Percentiles rank a stretch among this genome's conserved stretches.
Evolutionary conservation across 176 grass and related monocot species (phyloP).

Genomic region (Oryza punctata): DNA sequence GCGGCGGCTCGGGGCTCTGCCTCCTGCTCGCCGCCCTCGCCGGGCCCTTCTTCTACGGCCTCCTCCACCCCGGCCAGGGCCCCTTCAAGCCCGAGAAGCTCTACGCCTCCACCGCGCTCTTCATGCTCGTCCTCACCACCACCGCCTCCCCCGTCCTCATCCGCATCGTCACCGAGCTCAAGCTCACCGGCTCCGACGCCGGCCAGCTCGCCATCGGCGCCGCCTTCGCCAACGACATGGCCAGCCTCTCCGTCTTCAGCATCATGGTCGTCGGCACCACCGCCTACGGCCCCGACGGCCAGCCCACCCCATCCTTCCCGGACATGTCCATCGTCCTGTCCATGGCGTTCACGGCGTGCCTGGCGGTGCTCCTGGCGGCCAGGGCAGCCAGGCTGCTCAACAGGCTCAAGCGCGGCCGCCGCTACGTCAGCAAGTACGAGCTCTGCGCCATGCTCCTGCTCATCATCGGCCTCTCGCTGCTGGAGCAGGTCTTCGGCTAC

Average conservation of each 20-base stretch:
- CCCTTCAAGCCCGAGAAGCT: conserved; percentile 1
- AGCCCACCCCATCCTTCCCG: not conserved
- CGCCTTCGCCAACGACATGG: conserved; percentile 63
- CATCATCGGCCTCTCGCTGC: conserved; percentile 29
- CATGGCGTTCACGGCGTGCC: not conserved
- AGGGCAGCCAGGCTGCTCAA: conserved; percentile 30
- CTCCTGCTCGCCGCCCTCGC: conserved; percentile 14
- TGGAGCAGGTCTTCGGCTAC: conserved; percentile 42
- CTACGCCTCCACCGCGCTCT: conserved; percentile 33
- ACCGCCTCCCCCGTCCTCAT: conserved; percentile 67
- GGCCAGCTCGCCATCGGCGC: conserved; percentile 68
- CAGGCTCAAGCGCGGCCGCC: conserved; percentile 27
- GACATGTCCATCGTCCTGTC: not conserved
- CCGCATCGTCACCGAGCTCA: conserved; percentile 72
- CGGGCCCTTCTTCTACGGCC: conserved; percentile 33
- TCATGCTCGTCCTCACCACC: conserved; percentile 52
- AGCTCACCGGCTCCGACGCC: conserved; percentile 59
- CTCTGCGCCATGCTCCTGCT: conserved; percentile 44
- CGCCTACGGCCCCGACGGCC: not conserved
- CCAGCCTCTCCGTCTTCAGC: conserved; percentile 33
- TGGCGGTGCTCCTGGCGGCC: not conserved
- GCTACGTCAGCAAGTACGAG: conserved; percentile 57
- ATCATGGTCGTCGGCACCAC: conserved; percentile 18
- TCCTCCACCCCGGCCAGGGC: conserved; percentile 19
- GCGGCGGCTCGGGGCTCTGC: conserved; percentile 32